Conservation (phyloP, 352 stramenopile genomes). For the Phytophthora multivora region DNA sequence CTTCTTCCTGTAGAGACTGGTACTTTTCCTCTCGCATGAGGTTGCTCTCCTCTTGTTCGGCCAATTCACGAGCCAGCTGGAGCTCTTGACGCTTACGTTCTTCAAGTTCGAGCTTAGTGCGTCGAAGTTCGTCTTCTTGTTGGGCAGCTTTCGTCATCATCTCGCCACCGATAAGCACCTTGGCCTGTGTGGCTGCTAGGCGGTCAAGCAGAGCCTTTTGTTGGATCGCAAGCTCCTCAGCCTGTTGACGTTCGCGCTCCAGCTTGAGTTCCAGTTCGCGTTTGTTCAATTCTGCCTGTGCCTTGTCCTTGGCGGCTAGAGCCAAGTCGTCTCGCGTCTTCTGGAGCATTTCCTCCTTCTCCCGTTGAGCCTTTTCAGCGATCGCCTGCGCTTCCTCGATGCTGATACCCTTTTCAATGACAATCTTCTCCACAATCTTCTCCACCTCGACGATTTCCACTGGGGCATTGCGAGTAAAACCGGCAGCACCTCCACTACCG, state of each 20-base stretch:
- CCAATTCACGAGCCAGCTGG: constrained; percentile 90
- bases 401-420: constrained; percentile 86
- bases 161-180: constrained; percentile 89
- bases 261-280: constrained; percentile 88
- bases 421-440: constrained; percentile 84
- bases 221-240: constrained; percentile 66
- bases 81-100: constrained; percentile 89
- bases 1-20: constrained; percentile 91
- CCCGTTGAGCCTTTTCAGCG: constrained; percentile 67
- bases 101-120: constrained; percentile 93
- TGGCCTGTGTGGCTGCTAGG: constrained; percentile 91
- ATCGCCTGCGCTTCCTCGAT: constrained; percentile 79
- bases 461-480: not conserved
- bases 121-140: constrained; percentile 94
- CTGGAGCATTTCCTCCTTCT: constrained; percentile 79
- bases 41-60: constrained; percentile 94
- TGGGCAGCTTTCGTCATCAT: constrained; percentile 95
- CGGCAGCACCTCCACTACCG: constrained; percentile 2
- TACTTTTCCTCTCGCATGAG: constrained; percentile 93
- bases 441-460: constrained; percentile 70
- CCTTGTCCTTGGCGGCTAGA: constrained; percentile 79
- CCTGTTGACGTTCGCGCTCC: constrained; percentile 85
- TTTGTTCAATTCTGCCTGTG: constrained; percentile 84
- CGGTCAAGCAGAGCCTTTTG: constrained; percentile 86
- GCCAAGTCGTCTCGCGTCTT: constrained; percentile 74